Evolutionary conservation across 2,329 filamentous ascomycete genomes (phyloP).

Genomic region (Akanthomyces uredinophilus): DNA sequence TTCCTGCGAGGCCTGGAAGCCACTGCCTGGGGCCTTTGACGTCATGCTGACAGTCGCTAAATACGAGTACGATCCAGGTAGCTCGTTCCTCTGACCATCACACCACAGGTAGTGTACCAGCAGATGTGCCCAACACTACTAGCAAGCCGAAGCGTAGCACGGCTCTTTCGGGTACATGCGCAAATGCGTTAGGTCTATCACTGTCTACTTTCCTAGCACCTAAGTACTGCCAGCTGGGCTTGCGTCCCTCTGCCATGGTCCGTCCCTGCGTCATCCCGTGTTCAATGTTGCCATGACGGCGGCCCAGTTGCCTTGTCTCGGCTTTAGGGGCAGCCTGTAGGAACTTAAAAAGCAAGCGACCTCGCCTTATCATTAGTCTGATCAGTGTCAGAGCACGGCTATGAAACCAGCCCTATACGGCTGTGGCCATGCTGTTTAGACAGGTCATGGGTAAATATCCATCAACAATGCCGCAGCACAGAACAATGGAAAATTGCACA

Average conservation of each 20-base stretch:
- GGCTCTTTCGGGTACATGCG: no score
- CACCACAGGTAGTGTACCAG: neutral
- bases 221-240: neutral
- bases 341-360: neutral
- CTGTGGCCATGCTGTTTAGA: neutral
- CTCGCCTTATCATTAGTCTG: neutral
- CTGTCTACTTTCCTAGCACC: no score
- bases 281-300: neutral
- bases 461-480: neutral
- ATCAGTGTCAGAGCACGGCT: neutral
- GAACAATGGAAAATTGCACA: neutral
- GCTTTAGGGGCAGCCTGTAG: neutral
- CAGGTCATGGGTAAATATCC: neutral
- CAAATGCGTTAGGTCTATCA: no score
- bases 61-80: neutral
- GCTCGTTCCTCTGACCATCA: neutral
- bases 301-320: neutral
- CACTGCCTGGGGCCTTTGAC: neutral
- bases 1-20: neutral
- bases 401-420: neutral
- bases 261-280: conserved; percentile 1
- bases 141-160: neutral
- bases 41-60: neutral
- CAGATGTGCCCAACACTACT: neutral
- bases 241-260: neutral